Evolutionary conservation across 2,329 filamentous ascomycete genomes (phyloP), one percentile per base, ranked within the genome.

Genomic region (Fusarium sp.): DNA sequence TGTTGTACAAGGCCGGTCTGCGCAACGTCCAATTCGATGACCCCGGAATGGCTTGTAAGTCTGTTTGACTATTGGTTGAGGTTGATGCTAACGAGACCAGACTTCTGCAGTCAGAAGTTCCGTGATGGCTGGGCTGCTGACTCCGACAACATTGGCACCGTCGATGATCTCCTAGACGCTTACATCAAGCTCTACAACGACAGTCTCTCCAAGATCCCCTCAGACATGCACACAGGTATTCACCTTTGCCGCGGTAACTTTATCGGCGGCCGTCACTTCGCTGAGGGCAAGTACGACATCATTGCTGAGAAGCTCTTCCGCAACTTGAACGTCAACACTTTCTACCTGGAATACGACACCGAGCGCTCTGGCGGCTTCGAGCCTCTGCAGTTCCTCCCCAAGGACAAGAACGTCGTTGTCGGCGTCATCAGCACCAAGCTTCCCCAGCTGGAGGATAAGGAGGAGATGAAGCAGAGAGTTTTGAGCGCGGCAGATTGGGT

Each of bases 111-210:
- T 22, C 83, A 91, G 61, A 88, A 90, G 77, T 93, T 93, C 86
- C 85, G 92, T 37, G 81, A 87, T 49, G 91, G 91, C 18, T 93
- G 90, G 88, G 86, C 87, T 57, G 86, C 86, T 16, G 92, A 94
- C 77, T 80, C 85, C 49, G 85, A 89, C 73, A 93, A 94, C 77
- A 86, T 86, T 56, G 88, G 89, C 78, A 87, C 87, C 2, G 87
- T 91, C 9, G 91, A 80, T n/a, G 88, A 90, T 71, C 88, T 93
- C 46, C 86, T 94, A 24, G 90, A 93, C 72, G 87, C 90, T 29
- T 94, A 94, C 80, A 91, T 94, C 78, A 84, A 86, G 66, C 87
- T 93, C 70, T 94, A 94, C 84, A 94, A 94, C 78, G 89, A 92
- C 78, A 88, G 85, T 74, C 84, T 93, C 75, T 82, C 84, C 74